These are phyloP conservation scores for Euphrasia arctica DNA, from an alignment of 305 asterid genomes.

Conservation along the genomic window DNA sequence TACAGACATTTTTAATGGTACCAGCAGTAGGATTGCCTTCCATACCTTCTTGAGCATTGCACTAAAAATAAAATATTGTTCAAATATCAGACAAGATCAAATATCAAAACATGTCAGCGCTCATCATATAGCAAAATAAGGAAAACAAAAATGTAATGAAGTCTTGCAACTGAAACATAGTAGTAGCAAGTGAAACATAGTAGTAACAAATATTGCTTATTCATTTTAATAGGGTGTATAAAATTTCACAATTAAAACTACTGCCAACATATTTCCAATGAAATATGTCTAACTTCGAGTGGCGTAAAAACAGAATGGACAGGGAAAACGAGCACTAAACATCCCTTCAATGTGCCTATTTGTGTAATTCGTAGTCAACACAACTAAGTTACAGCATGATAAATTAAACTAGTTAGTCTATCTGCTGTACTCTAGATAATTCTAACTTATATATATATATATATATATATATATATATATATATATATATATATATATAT, in stretches of 20 bases:
- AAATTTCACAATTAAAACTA: background rate
- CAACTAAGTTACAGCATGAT: background rate
- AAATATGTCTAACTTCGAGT: constrained; percentile 12
- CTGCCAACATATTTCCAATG: constrained; percentile 1
- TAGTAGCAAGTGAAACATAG: too few species aligned
- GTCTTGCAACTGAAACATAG: background rate
- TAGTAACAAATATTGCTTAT: constrained; percentile 5
- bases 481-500: too few species aligned
- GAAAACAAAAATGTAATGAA: background rate
- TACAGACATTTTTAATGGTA: constrained; percentile 63
- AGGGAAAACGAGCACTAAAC: background rate
- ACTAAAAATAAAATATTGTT: constrained; percentile 37
- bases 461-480: too few species aligned
- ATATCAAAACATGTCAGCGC: constrained; percentile 9
- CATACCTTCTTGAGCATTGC: constrained; percentile 85
- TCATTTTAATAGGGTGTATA: background rate
- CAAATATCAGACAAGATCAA: constrained; percentile 18
- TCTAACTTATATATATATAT: too few species aligned
- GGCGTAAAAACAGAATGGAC: background rate
- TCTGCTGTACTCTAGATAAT: background rate
- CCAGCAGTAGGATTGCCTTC: constrained; percentile 73
- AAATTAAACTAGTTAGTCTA: background rate
- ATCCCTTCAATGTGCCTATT: constrained; percentile 5
- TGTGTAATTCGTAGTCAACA: background rate
- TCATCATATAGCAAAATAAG: background rate